Base-by-base conservation (phyloP, 805 yeast species). In the Saturnispora halmiae region DNA sequence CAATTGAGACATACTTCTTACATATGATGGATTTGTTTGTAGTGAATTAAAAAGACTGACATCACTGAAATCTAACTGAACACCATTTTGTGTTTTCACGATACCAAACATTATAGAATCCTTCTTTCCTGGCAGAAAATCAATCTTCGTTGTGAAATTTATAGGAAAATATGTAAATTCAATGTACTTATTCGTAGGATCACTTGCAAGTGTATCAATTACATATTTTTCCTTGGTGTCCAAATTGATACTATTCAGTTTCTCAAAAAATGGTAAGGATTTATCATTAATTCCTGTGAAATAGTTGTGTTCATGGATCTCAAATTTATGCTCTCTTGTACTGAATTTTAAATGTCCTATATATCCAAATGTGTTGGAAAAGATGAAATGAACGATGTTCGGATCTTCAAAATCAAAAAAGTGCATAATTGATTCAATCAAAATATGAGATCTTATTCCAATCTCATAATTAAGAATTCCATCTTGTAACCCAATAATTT, bases 261-360 rank as follows among this genome's bases (percentile, higher is more conserved):
- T 46, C 3, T 24, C n/a, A 32, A 49, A 43, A 4, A 50, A 20
- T 4, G 53, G 52, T 11, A 46, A n/a, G 6, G 38, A 40, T 22
- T 29, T 16, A 11, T 31, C 26, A 9, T 27, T 27, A 4, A 47
- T 45, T 11, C 22, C 27, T 14, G 31, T 24, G 18, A 41, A 45
- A 30, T 50, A 50, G 24, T 50, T 38, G 30, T 31, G 38, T 2
- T 36, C 30, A 15, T 38, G 20, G 6, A 38, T 28, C 15, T 22
- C 19, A 10, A 35, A 21, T 5, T 30, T 37, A 21, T 27, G 20
- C 3, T 14, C 9, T 3, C 27, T 13, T 8, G 25, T 29, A 27
- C 35, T 21, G 11, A 41, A 18, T 29, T 33, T 34, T 2, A 45
- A n/a, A 31, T 42, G 44, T 6, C 35, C 14, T 6, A 51, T 19